Percentiles rank a stretch among this genome's conserved stretches.
Conservation (phyloP, 306 rosid genomes). For the Comarum palustre region DNA sequence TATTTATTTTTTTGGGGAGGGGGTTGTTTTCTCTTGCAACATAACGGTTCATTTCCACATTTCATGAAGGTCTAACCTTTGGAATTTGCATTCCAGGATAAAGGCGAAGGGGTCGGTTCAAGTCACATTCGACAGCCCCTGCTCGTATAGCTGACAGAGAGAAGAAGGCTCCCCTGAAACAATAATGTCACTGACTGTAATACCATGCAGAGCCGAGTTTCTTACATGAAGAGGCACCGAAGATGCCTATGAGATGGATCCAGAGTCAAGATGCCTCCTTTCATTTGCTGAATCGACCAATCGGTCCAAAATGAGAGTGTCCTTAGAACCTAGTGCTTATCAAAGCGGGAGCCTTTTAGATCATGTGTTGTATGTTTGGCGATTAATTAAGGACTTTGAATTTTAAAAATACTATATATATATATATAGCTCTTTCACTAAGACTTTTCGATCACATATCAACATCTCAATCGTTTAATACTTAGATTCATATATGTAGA, state of each 20-base stretch:
- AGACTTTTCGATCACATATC: no score
- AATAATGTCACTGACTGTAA: slow-evolving; percentile 26
- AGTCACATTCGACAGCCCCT: slow-evolving; percentile 86
- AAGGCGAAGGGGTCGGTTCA: slow-evolving; percentile 93
- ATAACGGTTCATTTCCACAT: neutral
- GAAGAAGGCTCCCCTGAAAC: slow-evolving; percentile 94
- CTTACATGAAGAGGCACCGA: slow-evolving; percentile 22
- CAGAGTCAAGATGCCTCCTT: neutral
- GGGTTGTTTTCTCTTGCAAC: neutral
- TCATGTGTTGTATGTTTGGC: slow-evolving; percentile 26
- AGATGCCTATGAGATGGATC: neutral
- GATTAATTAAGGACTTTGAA: neutral
- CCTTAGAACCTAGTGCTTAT: neutral
- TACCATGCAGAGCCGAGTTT: slow-evolving; percentile 22
- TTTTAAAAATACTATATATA: neutral
- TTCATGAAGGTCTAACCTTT: slow-evolving; percentile 13
- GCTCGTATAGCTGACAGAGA: slow-evolving; percentile 94
- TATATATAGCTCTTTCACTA: no score
- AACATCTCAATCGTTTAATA: no score
- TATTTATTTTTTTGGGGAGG: neutral
- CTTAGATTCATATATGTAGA: no score
- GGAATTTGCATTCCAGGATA: slow-evolving; percentile 52
- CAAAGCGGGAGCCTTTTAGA: slow-evolving; percentile 13
- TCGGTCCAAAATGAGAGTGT: slow-evolving; percentile 20
- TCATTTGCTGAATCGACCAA: neutral